A percentile compares a stretch with the other conserved stretches of the same genome.
Evolutionary conservation across 106 monocot species (phyloP).

Genomic region (Dactylorhiza incarnata): DNA sequence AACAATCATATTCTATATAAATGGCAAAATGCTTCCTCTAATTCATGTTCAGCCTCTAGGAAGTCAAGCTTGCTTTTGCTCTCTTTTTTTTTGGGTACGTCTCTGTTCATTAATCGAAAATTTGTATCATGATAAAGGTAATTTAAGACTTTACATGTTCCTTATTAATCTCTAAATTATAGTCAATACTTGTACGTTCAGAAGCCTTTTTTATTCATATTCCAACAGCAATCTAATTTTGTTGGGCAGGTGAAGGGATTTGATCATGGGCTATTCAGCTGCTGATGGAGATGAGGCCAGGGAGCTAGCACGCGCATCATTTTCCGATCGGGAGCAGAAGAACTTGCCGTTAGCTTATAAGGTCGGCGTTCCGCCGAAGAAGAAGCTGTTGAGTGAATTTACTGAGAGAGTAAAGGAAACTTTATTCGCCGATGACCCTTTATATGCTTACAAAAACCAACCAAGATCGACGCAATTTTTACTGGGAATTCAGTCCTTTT

Average conservation of each 20-base stretch:
- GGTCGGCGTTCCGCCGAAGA: constrained; percentile 54
- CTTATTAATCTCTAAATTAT: background rate
- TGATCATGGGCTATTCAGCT: constrained; percentile 16
- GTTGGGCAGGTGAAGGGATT: background rate
- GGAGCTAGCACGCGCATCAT: constrained; percentile 6
- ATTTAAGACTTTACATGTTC: background rate
- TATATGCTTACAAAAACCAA: constrained; percentile 65
- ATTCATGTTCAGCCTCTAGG: background rate
- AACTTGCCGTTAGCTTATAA: constrained; percentile 24
- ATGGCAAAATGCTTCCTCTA: too few species aligned
- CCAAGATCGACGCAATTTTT: constrained; percentile 44
- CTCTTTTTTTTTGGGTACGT: background rate
- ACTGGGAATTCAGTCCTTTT: constrained; percentile 53
- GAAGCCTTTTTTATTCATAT: background rate
- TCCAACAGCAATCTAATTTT: background rate
- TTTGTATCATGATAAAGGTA: background rate
- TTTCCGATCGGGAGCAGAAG: constrained; percentile 2
- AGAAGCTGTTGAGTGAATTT: constrained; percentile 35
- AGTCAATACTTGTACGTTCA: background rate
- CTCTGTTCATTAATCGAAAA: background rate
- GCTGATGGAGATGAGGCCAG: constrained; percentile 8
- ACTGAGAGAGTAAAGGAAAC: constrained; percentile 56
- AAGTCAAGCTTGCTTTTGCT: background rate
- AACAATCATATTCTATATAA: too few species aligned
- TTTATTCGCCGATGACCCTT: constrained; percentile 82